Conservation (phyloP, 2,329 filamentous ascomycete genomes). For the Scleromitrula shiraiana region DNA sequence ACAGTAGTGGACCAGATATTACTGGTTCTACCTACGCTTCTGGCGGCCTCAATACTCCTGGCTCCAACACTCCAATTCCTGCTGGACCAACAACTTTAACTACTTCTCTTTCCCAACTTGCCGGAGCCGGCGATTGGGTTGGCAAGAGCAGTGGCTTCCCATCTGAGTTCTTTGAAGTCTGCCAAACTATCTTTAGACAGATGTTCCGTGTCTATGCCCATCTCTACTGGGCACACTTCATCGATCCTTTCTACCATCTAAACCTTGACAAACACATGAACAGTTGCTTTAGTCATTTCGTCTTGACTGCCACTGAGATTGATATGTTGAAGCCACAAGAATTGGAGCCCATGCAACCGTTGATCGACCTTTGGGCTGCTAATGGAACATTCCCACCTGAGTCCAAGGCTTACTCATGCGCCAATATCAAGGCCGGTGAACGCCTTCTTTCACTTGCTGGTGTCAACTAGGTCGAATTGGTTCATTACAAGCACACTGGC, state of each 20-base stretch:
- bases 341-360: slow-evolving; percentile 88
- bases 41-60: slow-evolving; percentile 40
- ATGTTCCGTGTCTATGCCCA: slow-evolving; percentile 99
- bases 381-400: slow-evolving; percentile 81
- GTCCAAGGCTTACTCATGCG: slow-evolving; percentile 58
- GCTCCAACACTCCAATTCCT: slow-evolving; percentile 31
- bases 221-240: slow-evolving; percentile 93
- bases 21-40: slow-evolving; percentile 47
- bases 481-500: slow-evolving; percentile 6
- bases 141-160: slow-evolving; percentile 93
- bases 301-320: slow-evolving; percentile 70
- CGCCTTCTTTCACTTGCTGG: slow-evolving; percentile 37
- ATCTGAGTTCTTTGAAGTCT: slow-evolving; percentile 78
- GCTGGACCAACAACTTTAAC: slow-evolving; percentile 36
- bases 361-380: slow-evolving; percentile 86
- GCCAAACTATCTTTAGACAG: slow-evolving; percentile 90
- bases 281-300: slow-evolving; percentile 80
- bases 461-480: slow-evolving; percentile 5
- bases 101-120: slow-evolving; percentile 52
- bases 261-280: slow-evolving; percentile 76
- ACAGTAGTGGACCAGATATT: slow-evolving; percentile 52
- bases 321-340: slow-evolving; percentile 83
- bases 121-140: slow-evolving; percentile 64
- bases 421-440: slow-evolving; percentile 53
- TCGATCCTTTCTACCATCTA: slow-evolving; percentile 75